Evolutionary conservation across 2,329 filamentous ascomycete genomes (phyloP).

Genomic region (Hypoxylon sp.): DNA sequence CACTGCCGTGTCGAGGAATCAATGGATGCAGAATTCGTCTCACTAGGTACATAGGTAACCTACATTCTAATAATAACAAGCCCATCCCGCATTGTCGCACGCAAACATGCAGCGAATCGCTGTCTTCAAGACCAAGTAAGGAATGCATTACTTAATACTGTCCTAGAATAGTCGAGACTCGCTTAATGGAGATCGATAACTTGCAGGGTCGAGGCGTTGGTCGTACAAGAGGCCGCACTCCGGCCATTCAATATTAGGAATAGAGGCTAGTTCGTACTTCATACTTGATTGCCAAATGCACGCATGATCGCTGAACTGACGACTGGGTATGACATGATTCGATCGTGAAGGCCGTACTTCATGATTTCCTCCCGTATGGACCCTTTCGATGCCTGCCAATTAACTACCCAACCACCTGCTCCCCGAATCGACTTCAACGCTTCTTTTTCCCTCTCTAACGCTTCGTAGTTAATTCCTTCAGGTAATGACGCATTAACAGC

Average conservation of each 20-base stretch:
- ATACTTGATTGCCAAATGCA: slow-evolving; percentile 56
- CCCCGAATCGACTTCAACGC: slow-evolving; percentile 59
- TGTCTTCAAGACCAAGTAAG: not conserved
- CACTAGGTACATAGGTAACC: not conserved
- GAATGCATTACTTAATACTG: not conserved
- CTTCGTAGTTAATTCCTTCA: slow-evolving; percentile 58
- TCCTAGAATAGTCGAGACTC: not conserved
- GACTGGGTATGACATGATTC: slow-evolving; percentile 70
- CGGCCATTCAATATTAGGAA: not conserved
- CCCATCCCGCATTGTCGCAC: no score
- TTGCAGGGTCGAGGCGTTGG: not conserved
- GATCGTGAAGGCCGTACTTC: slow-evolving; percentile 70
- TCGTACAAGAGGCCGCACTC: not conserved
- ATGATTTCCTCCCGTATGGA: slow-evolving; percentile 68
- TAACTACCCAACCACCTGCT: slow-evolving; percentile 65
- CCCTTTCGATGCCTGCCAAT: slow-evolving; percentile 63
- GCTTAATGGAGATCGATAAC: not conserved
- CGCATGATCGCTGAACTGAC: slow-evolving; percentile 66
- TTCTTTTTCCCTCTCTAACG: slow-evolving; percentile 63
- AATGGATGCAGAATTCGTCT: not conserved
- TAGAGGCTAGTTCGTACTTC: not conserved
- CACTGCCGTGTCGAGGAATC: not conserved
- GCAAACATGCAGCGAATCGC: no score
- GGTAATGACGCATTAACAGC: slow-evolving; percentile 65
- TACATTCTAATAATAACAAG: no score